Base-by-base conservation (phyloP, 352 stramenopile genomes). In the Stramenopiles sp. region DNA sequence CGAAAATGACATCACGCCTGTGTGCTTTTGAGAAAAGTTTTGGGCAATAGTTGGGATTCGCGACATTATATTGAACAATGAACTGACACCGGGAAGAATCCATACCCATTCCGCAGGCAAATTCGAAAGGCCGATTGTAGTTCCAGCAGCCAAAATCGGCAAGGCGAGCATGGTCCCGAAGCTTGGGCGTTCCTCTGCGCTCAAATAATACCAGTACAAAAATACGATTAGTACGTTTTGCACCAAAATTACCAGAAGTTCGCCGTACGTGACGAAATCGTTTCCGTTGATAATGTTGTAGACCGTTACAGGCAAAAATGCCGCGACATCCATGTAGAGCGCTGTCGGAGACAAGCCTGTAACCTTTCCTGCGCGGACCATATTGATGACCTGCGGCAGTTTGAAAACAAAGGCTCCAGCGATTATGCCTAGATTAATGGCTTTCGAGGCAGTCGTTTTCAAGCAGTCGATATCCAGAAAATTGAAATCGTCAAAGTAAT, bases 401-500 rank as follows among this genome's bases (percentile, higher is more conserved):
- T 63, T 63, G 43, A 63, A 63, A 63, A 63, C 25, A 63, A 63
- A 63, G 12, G 43, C 43, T 18, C 43, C 43, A 63, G 43, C 43
- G 12, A 63, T 63, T 63, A 63, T 63, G 12, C 43, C 43, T 18
- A 63, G 43, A 63, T 63, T 63, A 63, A 63, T 63, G 43, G 25
- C 43, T 63, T 63, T 63, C 25, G 43, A 63, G 12, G 25, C 25
- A 18, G 43, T 63, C 25, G 12, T 12, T 63, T 25, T 12, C 12
- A 63, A 25, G 43, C 43, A 63, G 25, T 63, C 43, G 25, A 63
- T 63, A 63, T 63, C 43, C 12, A 63, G 25, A 25, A 63, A 63
- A 63, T 63, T 63, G 43, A 63, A 63, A 63, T 63, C 25, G 12
- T 63, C 12, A 63, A 63, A 63, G 25, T 63, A 63, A 18, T 63